Base-by-base conservation (phyloP, 2,329 filamentous ascomycete species). In the Thielaviopsis musarum region DNA sequence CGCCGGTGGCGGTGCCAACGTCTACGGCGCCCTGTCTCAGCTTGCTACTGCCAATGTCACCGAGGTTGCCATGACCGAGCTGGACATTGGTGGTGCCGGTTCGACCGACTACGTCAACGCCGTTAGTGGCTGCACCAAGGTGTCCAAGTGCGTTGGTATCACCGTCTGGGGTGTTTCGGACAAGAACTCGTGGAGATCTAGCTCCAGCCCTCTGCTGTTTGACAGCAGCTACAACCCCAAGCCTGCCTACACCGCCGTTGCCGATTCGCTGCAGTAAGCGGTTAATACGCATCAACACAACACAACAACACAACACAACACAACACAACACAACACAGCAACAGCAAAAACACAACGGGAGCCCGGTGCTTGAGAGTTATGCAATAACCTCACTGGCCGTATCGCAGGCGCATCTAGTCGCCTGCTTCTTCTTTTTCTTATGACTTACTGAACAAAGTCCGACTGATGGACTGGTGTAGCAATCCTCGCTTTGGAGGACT, bases 61-160 rank as follows among this genome's bases (percentile, higher is more conserved):
- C 53, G 81, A 86, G 66, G 76, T 84, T 34, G 82, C 83, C 5
- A 74, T 85, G 55, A 86, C 83, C 1, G 83, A 86, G 71, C 74
- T 86, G 22, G 85, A 88, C 66, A 86, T 88, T 65, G 75, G 77
- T 56, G 72, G 73, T 21, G 81, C 79, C 7, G 71, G 75, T 19
- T 64, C 75, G 4, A 69, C 69, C 21, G 83, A 86, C 67, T 87
- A 84, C 65, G 69, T 75, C n/a, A 74, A 76, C 51, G 75, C 80
- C 22, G 74, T 75, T 62, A 74, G 78, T 54, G 82, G 78, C 6
- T 87, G 84, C 65, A 67, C 84, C 34, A 70, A 75, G 21, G 71
- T 81, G 54, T 61, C 72, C 6, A 79, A 81, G 67, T 87, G 83
- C 66, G 76, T 84, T 3, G 82, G 82, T 56, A 78, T 87, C 62